Base-by-base conservation (phyloP, 2,329 filamentous ascomycete genomes). In the Dactylella cylindrospora region DNA sequence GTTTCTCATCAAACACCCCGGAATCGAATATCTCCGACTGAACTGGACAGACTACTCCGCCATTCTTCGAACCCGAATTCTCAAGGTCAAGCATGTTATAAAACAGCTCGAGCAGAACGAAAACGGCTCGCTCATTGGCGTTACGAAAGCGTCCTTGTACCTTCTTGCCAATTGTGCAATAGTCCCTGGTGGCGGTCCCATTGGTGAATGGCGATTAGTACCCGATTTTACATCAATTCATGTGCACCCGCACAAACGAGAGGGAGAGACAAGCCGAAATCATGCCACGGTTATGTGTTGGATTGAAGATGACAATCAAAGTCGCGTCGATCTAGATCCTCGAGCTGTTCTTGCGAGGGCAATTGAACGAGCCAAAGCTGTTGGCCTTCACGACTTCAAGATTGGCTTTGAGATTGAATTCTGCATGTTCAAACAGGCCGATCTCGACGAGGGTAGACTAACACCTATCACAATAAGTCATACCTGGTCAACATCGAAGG, bases 391-490 rank as follows among this genome's bases (percentile, higher is more conserved):
- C 76, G 32, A 59, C 2, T 81, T 90, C 40, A 75, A 84, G 0
- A 72, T 89, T 12, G 89, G 88, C 0, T 94, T 93, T 66, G 89
- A 95, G 71, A 82, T 94, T 32, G 88, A 94, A 72, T 80, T 93
- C 7, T 78, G 87, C 1, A 83, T 94, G 65, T 75, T 91, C 66
- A 77, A 78, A 32, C 77, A 77, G 15, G 68, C 72, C 26, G 67
- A 69, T 5, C 67, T 72, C 20, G 65, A 71, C 12, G 66, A 65
- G 3, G 61, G 66, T 0, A 71, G 72, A 3, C 73, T 76, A 62
- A 67, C 73, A 0, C 76, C 85, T 0, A 70, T 78, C n/a, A 79
- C 79, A 5, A 76, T 78, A 38, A 83, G 82, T 1, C 86, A 91
- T 68, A 82, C 83, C 0, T 91, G 86, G 85, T 84, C 82, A 0